Evolutionary conservation across 176 grass and related monocot species (phyloP).

Genomic region (Leersia perrieri): DNA sequence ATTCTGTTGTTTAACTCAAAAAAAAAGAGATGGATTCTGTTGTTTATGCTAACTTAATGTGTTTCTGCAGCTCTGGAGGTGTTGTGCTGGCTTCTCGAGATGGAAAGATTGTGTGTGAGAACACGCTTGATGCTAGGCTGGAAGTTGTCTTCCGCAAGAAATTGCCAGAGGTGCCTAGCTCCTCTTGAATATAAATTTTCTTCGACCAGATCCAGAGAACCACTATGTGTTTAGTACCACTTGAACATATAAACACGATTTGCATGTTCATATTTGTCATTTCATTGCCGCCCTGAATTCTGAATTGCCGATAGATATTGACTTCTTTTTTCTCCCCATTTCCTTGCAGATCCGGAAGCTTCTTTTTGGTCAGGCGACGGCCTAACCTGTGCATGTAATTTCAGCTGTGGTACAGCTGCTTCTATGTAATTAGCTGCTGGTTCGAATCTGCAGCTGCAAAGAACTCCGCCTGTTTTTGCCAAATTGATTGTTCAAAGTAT

Average conservation of each 20-base stretch:
- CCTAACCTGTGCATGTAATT: constrained; percentile 35
- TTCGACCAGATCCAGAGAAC: background rate
- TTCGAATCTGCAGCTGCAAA: constrained; percentile 16
- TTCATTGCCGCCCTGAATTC: background rate
- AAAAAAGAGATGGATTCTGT: background rate
- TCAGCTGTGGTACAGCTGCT: constrained; percentile 32
- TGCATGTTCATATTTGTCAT: background rate
- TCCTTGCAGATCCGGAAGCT: constrained; percentile 63
- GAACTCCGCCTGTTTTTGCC: constrained; percentile 35
- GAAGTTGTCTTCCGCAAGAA: constrained; percentile 97
- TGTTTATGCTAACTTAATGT: constrained; percentile 17
- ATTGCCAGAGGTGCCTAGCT: constrained; percentile 69
- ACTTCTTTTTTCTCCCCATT: background rate
- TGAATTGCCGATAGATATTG: too few species aligned
- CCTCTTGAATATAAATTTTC: constrained; percentile 6
- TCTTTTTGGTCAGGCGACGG: constrained; percentile 50
- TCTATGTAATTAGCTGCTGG: constrained; percentile 37
- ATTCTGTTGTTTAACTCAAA: constrained; percentile 15
- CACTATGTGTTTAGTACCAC: background rate
- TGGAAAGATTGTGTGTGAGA: constrained; percentile 95
- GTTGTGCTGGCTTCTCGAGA: constrained; percentile 91
- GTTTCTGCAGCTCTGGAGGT: constrained; percentile 78
- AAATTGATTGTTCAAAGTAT: constrained; percentile 55
- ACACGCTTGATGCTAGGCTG: constrained; percentile 90
- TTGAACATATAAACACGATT: background rate